Conservation (phyloP, 2,329 filamentous ascomycete genomes). For the Nakataea oryzae region DNA sequence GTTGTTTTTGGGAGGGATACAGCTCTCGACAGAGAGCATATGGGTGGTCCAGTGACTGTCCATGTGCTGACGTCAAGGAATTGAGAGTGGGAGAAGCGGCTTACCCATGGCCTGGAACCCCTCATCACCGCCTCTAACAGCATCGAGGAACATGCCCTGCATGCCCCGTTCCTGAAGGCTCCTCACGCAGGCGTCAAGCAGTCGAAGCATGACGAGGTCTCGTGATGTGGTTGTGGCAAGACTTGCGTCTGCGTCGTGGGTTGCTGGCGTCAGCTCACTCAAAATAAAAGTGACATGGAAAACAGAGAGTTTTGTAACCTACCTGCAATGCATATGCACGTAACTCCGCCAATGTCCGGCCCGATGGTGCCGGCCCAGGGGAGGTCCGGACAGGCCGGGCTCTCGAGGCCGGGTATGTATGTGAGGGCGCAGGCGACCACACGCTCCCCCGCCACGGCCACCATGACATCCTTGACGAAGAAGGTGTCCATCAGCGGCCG, state of each 20-base stretch:
- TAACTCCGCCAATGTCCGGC: conserved; percentile 42
- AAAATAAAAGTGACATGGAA: not conserved
- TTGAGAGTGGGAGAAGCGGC: not conserved
- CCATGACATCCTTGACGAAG: conserved; percentile 40
- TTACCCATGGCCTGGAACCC: conserved; percentile 40
- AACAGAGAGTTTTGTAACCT: conserved; percentile 15
- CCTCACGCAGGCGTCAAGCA: conserved; percentile 41
- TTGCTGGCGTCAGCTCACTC: not conserved
- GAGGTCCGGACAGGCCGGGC: conserved; percentile 35
- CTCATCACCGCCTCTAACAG: conserved; percentile 37
- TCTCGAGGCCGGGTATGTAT: conserved; percentile 36
- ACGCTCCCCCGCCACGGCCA: conserved; percentile 35
- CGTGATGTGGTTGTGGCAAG: conserved; percentile 25
- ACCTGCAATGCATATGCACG: conserved; percentile 51
- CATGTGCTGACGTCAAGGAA: not conserved
- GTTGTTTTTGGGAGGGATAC: not conserved
- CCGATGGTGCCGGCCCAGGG: conserved; percentile 44
- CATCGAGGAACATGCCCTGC: conserved; percentile 45
- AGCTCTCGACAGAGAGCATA: too few species aligned
- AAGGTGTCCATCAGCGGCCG: conserved; percentile 35
- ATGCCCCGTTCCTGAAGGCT: conserved; percentile 37
- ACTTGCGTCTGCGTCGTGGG: conserved; percentile 29
- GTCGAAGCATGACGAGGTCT: conserved; percentile 39
- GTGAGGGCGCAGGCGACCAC: conserved; percentile 45
- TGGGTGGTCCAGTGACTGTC: not conserved